Conservation (phyloP, 176 grass and related monocot species). For the Neostapfia colusana region DNA sequence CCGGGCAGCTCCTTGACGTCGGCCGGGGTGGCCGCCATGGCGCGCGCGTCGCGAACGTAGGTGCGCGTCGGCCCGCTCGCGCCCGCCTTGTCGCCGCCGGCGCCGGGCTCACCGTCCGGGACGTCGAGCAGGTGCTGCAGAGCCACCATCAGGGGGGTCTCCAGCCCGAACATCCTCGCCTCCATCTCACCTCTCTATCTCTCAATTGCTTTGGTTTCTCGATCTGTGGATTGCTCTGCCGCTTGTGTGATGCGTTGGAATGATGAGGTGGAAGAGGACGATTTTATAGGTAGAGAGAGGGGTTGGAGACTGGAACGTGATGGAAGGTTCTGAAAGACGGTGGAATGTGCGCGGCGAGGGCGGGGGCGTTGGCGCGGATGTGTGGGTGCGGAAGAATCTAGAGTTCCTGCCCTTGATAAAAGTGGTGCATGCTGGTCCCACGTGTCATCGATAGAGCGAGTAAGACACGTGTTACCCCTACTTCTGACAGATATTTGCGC, state of each 20-base stretch:
- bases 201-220: background rate
- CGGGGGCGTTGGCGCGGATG: background rate
- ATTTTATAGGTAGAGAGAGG: conserved; percentile 16
- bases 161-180: conserved; percentile 50
- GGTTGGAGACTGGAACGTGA: conserved; percentile 22
- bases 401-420: background rate
- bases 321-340: conserved; percentile 50
- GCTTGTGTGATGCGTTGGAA: background rate
- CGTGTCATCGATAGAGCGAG: background rate
- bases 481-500: background rate
- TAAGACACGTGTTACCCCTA: background rate
- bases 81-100: conserved; percentile 44
- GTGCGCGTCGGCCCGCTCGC: conserved; percentile 40
- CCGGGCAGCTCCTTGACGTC: conserved; percentile 73
- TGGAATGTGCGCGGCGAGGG: conserved; percentile 17
- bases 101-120: conserved; percentile 48
- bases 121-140: conserved; percentile 64
- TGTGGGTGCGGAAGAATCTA: conserved; percentile 11
- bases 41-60: conserved; percentile 77
- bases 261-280: background rate
- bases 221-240: background rate
- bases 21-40: conserved; percentile 76
- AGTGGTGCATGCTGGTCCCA: background rate
- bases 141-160: conserved; percentile 58
- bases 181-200: conserved; percentile 34